Evolutionary conservation across 257 asterid genomes (phyloP), one percentile per base, ranked within the genome.

Genomic region (Jaltomata sinuosa): DNA sequence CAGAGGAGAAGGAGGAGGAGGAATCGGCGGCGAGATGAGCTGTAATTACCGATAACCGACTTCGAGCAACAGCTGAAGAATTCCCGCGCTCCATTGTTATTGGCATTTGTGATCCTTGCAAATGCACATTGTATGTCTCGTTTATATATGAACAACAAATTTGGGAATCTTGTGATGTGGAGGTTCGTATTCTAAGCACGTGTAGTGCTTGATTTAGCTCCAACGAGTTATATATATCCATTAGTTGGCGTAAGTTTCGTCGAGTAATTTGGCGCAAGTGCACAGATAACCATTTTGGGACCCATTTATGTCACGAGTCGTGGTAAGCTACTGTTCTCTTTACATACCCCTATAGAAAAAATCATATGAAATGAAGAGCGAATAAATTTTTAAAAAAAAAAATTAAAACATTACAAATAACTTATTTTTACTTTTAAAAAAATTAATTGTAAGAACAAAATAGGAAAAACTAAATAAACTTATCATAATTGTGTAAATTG

Each of bases 21-120:
- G 72, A 85, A 93, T 90, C 42, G 88, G 54, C 21, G 34, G 80
- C 87, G 42, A 96, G 92, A 84, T 96, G 99, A 88, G 97, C 96
- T 10, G 99, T 87, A 31, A 96, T 94, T 84, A 96, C 94, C 54
- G 97, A 94, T 86, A 96, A 87, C 19, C 99, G 98, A 83, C 85
- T 89, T 79, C 96, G 92, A 83, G 99, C 99, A 78, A 89, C 88
- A 14, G 87, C 80, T 54, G 96, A 88, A 84, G 65, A 86, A 87
- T 93, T 92, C 7, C 84, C 69, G 83, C 74, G 62, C 84, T 87
- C 95, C 96, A 92, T 93, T 11, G 11, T 22, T n/a, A 5, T 27
- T 0, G 54, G 1, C 11, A 71, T 38, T n/a, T 21, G 53, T 71
- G 19, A 40, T 11, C 1, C 1, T 3, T 72, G 29, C 12, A 71